Percentiles rank a stretch among this genome's conserved stretches.
Evolutionary conservation across 2,329 filamentous ascomycete species (phyloP).

Genomic region (Diplocarpon mali): DNA sequence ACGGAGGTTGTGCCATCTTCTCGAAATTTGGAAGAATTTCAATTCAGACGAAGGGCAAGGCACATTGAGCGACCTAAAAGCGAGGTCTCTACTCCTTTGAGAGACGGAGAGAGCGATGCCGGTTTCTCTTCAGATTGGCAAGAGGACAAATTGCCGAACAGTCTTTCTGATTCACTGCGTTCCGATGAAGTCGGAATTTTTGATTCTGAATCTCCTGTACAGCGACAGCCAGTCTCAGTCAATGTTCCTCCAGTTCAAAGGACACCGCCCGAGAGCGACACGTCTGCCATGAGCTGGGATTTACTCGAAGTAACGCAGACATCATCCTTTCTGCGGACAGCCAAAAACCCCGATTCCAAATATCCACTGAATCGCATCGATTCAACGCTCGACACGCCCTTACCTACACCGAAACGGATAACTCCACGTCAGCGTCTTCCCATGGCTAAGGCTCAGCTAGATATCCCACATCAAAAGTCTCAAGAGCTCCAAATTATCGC

Average conservation of each 20-base stretch:
- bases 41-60: constrained; percentile 17
- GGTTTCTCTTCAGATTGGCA: too few relatives aligned
- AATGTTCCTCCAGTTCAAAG: not conserved
- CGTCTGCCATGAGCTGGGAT: not conserved
- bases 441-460: not conserved
- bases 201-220: not conserved
- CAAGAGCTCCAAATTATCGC: not conserved
- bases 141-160: too few relatives aligned
- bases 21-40: constrained; percentile 22
- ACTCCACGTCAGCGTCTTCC: too few relatives aligned
- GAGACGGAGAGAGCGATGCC: too few relatives aligned
- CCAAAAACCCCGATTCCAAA: not conserved
- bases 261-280: constrained; percentile 2
- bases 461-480: not conserved
- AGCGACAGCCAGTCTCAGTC: not conserved
- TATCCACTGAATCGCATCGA: not conserved
- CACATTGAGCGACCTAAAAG: not conserved
- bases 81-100: not conserved
- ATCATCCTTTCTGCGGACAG: not conserved
- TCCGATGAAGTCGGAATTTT: not conserved
- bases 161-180: too few relatives aligned
- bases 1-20: constrained; percentile 25
- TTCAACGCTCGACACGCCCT: not conserved
- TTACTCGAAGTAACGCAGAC: not conserved
- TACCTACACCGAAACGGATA: not conserved